Evolutionary conservation across 495 filamentous ascomycete species (phyloP).

Genomic region (Talaromyces ruber): DNA sequence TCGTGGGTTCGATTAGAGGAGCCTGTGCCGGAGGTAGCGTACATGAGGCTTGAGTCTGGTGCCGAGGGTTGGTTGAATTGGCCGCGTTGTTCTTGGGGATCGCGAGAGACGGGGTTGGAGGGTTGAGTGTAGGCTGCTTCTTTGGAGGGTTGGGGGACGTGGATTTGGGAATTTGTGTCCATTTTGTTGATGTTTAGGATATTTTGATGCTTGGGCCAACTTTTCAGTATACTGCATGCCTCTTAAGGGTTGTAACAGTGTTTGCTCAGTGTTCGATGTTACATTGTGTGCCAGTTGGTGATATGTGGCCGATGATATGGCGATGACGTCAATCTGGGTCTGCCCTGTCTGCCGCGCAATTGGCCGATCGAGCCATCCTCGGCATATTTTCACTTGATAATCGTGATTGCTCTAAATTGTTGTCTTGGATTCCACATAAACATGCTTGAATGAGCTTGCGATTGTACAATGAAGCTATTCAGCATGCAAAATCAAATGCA

Average conservation of each 20-base stretch:
- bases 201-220: not conserved
- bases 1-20: constrained; percentile 2
- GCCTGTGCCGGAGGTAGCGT: not conserved
- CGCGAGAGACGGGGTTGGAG: constrained; percentile 41
- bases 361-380: not conserved
- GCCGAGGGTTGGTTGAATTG: constrained; percentile 4
- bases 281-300: too few relatives aligned
- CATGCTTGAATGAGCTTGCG: not conserved
- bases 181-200: constrained; percentile 8
- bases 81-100: constrained; percentile 35
- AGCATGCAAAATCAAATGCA: not conserved
- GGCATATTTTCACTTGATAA: not conserved
- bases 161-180: constrained; percentile 18
- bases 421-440: not conserved
- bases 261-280: too few relatives aligned
- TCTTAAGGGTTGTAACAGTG: not conserved
- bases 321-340: not conserved
- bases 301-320: constrained; percentile 1
- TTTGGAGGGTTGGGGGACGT: constrained; percentile 39
- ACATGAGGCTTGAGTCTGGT: not conserved
- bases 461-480: not conserved
- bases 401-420: not conserved
- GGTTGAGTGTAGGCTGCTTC: constrained; percentile 39
- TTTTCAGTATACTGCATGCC: not conserved
- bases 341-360: not conserved